phyloP scores from a whole-genome alignment of 202 grass and related monocot species.

The Carex sylvatica region DNA sequence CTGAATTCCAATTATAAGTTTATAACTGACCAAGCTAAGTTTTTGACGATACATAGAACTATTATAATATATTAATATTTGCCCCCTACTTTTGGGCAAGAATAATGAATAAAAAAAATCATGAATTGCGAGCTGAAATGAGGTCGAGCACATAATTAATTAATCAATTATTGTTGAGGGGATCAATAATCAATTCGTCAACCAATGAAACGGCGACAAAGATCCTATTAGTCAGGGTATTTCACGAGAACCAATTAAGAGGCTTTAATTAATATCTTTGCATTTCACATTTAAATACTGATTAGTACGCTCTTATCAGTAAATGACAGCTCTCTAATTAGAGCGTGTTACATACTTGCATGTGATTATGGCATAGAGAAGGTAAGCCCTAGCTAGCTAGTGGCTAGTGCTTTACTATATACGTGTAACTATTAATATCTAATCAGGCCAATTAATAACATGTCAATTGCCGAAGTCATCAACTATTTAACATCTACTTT shows the following conservation, averaged over 20 bases:
- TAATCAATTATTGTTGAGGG: too few relatives aligned
- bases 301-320: background rate
- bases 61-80: background rate
- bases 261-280: background rate
- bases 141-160: too few relatives aligned
- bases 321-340: background rate
- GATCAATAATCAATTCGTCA: too few relatives aligned
- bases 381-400: background rate
- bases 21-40: background rate
- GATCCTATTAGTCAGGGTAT: background rate
- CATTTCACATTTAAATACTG: background rate
- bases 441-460: background rate
- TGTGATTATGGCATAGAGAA: constrained; percentile 4
- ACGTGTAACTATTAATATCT: background rate
- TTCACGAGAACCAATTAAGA: background rate
- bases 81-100: background rate
- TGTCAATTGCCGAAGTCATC: too few relatives aligned
- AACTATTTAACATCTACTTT: too few relatives aligned
- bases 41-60: background rate
- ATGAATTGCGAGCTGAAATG: background rate
- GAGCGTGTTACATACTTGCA: background rate
- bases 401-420: background rate
- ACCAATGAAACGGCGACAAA: background rate
- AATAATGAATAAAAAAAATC: background rate
- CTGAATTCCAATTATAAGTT: background rate